These are phyloP conservation scores for Clarkia xantiana DNA, from an alignment of 345 rosid species.

Conservation along the genomic window DNA sequence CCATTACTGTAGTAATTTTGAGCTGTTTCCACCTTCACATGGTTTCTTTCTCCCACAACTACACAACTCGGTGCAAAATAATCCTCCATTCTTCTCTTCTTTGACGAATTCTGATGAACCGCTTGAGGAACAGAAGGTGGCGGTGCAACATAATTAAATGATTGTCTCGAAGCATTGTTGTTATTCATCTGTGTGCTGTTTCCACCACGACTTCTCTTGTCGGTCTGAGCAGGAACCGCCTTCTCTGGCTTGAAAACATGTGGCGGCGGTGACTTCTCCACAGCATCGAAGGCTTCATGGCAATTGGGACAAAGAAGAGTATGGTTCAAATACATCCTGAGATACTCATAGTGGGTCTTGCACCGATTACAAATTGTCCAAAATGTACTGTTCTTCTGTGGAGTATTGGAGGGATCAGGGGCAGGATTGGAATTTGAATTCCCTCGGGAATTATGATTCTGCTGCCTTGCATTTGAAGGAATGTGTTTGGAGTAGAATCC, in stretches of 20 bases:
- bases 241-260: constrained; percentile 27
- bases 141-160: constrained; percentile 15
- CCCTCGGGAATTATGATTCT: constrained; percentile 8
- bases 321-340: constrained; percentile 61
- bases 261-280: constrained; percentile 59
- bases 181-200: constrained; percentile 17
- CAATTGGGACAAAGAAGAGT: constrained; percentile 75
- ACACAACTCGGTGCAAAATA: constrained; percentile 11
- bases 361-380: constrained; percentile 79
- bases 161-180: constrained; percentile 20
- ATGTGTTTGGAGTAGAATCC: constrained; percentile 27
- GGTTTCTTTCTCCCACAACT: constrained; percentile 13
- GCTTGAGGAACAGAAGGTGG: constrained; percentile 24
- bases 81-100: constrained; percentile 36
- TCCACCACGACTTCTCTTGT: constrained; percentile 24
- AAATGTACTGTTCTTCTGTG: constrained; percentile 41
- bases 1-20: constrained; percentile 15
- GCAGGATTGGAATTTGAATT: constrained; percentile 11
- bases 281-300: constrained; percentile 46
- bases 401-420: constrained; percentile 13
- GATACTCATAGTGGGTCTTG: constrained; percentile 67
- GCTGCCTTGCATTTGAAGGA: constrained; percentile 16
- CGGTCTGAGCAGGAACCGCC: constrained; percentile 26
- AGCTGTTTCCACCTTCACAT: constrained; percentile 18
- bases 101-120: constrained; percentile 16